Conservation (phyloP, 345 rosid species). For the Camelina neglecta region DNA sequence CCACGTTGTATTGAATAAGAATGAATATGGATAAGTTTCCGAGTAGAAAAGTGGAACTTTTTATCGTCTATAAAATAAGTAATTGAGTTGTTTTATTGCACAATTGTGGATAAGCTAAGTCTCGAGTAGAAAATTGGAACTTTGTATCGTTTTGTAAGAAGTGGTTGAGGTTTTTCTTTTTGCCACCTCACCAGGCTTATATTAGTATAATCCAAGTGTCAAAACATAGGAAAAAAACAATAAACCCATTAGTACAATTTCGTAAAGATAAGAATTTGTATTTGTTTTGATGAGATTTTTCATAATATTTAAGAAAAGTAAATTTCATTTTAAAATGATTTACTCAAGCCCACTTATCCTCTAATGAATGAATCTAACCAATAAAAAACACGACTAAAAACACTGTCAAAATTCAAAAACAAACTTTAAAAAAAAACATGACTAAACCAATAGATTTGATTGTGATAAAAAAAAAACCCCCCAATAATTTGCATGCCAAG, state of each 20-base stretch:
- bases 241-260: neutral
- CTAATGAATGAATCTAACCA: neutral
- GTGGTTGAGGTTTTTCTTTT: neutral
- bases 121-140: constrained; percentile 9
- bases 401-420: neutral
- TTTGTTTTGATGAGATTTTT: no score
- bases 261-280: neutral
- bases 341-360: neutral
- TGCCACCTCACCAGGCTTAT: constrained; percentile 5
- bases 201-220: no score
- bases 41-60: constrained; percentile 3
- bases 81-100: neutral
- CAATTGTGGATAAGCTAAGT: constrained; percentile 22
- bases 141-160: constrained; percentile 2
- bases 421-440: neutral
- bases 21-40: neutral
- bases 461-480: neutral
- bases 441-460: no score
- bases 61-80: neutral
- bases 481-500: constrained; percentile 1
- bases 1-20: neutral
- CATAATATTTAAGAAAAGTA: neutral
- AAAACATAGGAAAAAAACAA: neutral
- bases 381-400: neutral
- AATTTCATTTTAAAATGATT: no score